Base-by-base conservation (phyloP, 768 basidiomycete species). In the Lactarius evosmus region DNA sequence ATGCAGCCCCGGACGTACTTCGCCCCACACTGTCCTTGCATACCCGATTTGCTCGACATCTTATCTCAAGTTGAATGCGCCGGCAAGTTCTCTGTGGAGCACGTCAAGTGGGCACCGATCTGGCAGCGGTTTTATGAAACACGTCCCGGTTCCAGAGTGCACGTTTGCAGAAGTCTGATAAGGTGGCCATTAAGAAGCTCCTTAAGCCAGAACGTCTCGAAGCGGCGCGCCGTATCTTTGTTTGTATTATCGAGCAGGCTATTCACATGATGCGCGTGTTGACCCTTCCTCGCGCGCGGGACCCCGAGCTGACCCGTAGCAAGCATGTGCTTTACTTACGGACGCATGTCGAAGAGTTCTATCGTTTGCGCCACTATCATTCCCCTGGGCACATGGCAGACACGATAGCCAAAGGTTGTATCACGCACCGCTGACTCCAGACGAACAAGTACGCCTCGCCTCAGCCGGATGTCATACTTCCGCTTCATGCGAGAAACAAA, bases 31-130 rank as follows among this genome's bases (percentile, higher is more conserved):
- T 62, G 17, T 61, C 60, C 19, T 68, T 68, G 60, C 22, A 58
- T 59, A 2, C 67, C 65, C 14, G 65, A 66, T 14, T 17, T 68
- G 32, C 57, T 68, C 29, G 65, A 66, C 30, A 55, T 66, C 29
- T 29, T 68, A 17, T 58, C 65, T 11, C 67, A 68, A 46, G 60
- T 68, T 30, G 65, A 68, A 55, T 55, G 65, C 36, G 34, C 58
- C 41, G 60, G 65, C 55, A 51, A 61, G 19, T 65, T 65, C 7
- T 65, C 32, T 8, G 46, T 30, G 22, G 64, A 61, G n/a, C 64
- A 65, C 19, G 64, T 60, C 17, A 65, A 61, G 34, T 65, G 64
- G 54, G 50, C 64, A 11, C 40, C 61, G 41, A 66, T 62, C n/a
- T 68, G 60, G 56, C 56, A 58, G 19, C 54, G 58, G 12, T 68